Base-by-base conservation (phyloP, 2,329 filamentous ascomycete species). In the Escovopsis sp. region DNA sequence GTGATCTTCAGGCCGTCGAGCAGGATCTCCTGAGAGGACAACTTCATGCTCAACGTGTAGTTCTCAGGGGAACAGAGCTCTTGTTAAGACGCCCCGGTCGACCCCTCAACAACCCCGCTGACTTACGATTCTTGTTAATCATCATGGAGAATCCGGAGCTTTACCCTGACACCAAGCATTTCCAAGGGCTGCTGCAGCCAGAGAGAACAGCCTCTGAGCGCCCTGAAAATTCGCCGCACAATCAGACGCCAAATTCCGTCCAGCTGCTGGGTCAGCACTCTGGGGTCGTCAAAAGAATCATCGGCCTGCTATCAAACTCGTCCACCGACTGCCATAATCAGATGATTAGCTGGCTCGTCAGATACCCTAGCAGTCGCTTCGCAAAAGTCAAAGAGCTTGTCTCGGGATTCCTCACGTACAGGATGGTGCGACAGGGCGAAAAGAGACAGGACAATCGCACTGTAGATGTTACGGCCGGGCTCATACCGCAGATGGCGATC, bases 211-310 rank as follows among this genome's bases (percentile, higher is more conserved):
- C 11, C 45, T 3, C 10, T 39, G 11, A 32, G 19, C 19, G 5
- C 34, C 39, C 12, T 49, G 41, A 8, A 51, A 51, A 28, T 32
- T 50, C 51, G 30, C 44, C 46, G 6, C 47, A 45, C 23, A 48
- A 48, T 19, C 39, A 46, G 6, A 30, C 43, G 4, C 55, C 63
- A 6, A 60, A 57, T 33, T 59, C 62, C 3, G 67, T 67, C 0
- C 68, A 63, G 7, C 55, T 68, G 10, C 67, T 74, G 26, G 80
- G 80, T 2, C 76, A 84, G 45, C 83, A 94, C 59, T 87, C 84
- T 3, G 82, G 82, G 4, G 82, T 94, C 42, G 75, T 93, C 52
- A 94, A 94, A 59, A 76, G 88, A 33, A 79, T 93, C 34, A 60
- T 94, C 26, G 88, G 88, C 1, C 64, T 94, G 9, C 56, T 94